Evolutionary conservation across 208 protist genomes (phyloP).

Genomic region (Crithidia mellificae): DNA sequence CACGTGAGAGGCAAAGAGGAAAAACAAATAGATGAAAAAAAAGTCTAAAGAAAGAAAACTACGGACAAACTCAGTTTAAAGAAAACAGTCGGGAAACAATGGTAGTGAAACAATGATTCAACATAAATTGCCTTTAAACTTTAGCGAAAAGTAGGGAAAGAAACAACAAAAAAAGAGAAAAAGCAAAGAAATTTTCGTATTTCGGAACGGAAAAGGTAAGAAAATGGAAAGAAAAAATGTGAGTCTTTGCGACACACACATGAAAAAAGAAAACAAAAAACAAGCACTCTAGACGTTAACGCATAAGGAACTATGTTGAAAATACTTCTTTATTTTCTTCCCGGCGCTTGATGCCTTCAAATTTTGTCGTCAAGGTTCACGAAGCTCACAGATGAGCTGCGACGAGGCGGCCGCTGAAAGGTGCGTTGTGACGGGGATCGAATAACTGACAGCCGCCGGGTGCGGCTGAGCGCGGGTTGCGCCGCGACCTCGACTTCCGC

Average conservation of each 20-base stretch:
- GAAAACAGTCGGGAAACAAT: too few species aligned
- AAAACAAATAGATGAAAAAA: background rate
- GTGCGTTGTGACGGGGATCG: background rate
- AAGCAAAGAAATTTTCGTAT: too few species aligned
- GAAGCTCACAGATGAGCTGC: conserved; percentile 16
- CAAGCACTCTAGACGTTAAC: background rate
- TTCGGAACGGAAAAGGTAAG: background rate
- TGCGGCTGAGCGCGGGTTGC: background rate
- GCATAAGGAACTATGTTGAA: too few species aligned
- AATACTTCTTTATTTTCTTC: conserved; percentile 3
- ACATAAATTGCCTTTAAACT: too few species aligned
- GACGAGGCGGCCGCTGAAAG: too few species aligned
- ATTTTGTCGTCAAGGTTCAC: conserved; percentile 6
- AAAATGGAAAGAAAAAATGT: background rate
- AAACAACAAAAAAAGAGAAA: too few species aligned
- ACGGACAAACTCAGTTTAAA: too few species aligned
- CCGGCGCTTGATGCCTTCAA: too few species aligned
- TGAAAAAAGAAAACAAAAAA: background rate
- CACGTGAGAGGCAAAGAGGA: background rate
- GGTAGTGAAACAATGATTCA: too few species aligned
- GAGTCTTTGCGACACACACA: too few species aligned
- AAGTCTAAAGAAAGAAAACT: background rate
- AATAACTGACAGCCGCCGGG: background rate
- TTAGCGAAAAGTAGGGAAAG: too few species aligned
- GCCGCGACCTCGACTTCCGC: background rate